Evolutionary conservation across 1,284 basidiomycete genomes (phyloP).

Genomic region (Austroboletus olivaceoglutinosus): DNA sequence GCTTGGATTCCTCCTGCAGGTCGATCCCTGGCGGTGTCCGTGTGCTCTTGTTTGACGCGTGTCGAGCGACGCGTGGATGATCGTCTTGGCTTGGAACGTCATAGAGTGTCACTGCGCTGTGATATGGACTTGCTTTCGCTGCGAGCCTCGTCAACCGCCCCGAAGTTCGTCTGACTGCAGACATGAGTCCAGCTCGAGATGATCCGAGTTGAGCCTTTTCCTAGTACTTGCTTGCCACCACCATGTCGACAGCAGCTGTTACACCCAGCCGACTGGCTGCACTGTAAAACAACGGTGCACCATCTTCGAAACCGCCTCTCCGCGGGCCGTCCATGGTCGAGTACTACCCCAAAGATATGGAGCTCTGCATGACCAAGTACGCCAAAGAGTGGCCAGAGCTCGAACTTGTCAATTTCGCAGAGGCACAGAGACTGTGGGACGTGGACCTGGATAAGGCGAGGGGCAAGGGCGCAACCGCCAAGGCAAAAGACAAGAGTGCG

Average conservation of each 20-base stretch:
- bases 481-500: conserved; percentile 68
- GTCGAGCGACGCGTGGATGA: conserved; percentile 25
- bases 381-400: conserved; percentile 53
- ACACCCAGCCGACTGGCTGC: conserved; percentile 48
- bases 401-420: conserved; percentile 59
- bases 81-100: background rate
- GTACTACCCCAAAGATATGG: conserved; percentile 68
- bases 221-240: background rate
- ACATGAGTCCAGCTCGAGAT: conserved; percentile 9
- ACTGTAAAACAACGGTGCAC: conserved; percentile 59
- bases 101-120: conserved; percentile 46
- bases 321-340: conserved; percentile 74
- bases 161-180: conserved; percentile 17
- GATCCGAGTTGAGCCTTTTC: background rate
- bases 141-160: conserved; percentile 29
- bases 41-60: conserved; percentile 35
- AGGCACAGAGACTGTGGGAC: conserved; percentile 65
- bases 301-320: conserved; percentile 82
- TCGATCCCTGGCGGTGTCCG: conserved; percentile 22
- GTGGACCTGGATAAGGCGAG: conserved; percentile 64
- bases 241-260: conserved; percentile 33
- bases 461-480: conserved; percentile 79
- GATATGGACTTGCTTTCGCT: conserved; percentile 42
- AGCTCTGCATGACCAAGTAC: conserved; percentile 51
- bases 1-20: background rate